Conservation (phyloP, 2,329 filamentous ascomycete genomes). For the Pyricularia grisea region DNA sequence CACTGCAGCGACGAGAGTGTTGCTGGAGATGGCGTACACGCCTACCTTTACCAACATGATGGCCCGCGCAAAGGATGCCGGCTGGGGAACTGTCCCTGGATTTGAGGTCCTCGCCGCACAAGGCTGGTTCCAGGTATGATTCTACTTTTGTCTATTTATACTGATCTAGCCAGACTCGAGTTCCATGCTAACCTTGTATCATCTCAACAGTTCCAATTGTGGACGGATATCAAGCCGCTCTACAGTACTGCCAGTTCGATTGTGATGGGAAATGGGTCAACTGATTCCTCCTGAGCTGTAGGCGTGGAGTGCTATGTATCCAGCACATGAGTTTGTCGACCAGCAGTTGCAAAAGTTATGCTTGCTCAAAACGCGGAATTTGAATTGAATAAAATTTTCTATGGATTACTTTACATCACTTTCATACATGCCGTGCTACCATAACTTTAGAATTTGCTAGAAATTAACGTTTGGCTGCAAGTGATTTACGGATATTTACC, state of each 20-base stretch:
- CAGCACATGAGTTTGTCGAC: background rate
- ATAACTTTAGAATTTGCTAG: no score
- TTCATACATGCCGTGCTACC: background rate
- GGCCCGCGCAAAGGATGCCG: conserved; percentile 65
- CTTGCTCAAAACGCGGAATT: background rate
- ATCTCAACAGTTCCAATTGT: conserved; percentile 58
- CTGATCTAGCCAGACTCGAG: conserved; percentile 9
- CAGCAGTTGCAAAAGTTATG: background rate
- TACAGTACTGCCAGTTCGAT: background rate
- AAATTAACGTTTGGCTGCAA: background rate
- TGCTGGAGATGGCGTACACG: conserved; percentile 97
- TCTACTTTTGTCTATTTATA: conserved; percentile 12
- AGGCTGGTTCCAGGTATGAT: conserved; percentile 72
- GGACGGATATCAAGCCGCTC: conserved; percentile 74
- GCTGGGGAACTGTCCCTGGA: conserved; percentile 79
- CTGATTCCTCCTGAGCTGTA: background rate
- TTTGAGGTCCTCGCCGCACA: conserved; percentile 85
- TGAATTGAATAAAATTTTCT: background rate
- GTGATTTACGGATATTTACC: background rate
- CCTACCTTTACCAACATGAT: conserved; percentile 77
- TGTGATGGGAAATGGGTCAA: background rate
- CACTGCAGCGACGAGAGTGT: conserved; percentile 35
- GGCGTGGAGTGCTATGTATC: background rate
- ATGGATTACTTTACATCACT: background rate
- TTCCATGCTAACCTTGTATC: conserved; percentile 9